Evolutionary conservation across 2,329 filamentous ascomycete genomes (phyloP).

Genomic region (Colletotrichum siamense): DNA sequence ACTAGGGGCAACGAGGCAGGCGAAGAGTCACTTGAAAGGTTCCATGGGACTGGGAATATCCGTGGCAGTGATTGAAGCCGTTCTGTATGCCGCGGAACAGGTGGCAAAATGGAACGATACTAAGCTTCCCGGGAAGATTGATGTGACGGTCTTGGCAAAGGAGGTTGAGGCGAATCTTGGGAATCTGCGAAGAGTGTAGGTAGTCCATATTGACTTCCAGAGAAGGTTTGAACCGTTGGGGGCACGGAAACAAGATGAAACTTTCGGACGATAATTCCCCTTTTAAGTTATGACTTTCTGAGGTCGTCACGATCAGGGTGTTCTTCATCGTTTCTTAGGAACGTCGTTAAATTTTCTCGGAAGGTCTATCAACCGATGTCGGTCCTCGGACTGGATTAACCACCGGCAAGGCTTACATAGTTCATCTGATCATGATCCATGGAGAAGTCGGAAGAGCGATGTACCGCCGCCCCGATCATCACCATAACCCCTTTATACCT

Average conservation of each 20-base stretch:
- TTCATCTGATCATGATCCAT: not conserved
- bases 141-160: not conserved
- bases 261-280: not conserved
- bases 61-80: not conserved
- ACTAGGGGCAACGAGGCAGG: not conserved
- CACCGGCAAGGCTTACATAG: not conserved
- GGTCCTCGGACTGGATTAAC: not conserved
- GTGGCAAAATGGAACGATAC: not conserved
- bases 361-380: not conserved
- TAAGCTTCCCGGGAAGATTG: not conserved
- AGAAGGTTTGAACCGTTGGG: not conserved
- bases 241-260: not conserved
- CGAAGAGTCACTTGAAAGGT: not conserved
- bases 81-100: not conserved
- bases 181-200: accelerated
- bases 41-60: not conserved
- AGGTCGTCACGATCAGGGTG: not conserved
- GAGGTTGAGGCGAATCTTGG: not conserved
- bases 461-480: accelerated
- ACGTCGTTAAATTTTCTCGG: not conserved
- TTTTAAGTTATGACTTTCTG: not conserved
- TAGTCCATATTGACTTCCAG: not conserved
- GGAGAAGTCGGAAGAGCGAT: not conserved
- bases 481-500: accelerated
- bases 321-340: not conserved